phyloP scores from a whole-genome alignment of 495 filamentous ascomycete genomes.

The Terfezia boudieri region DNA sequence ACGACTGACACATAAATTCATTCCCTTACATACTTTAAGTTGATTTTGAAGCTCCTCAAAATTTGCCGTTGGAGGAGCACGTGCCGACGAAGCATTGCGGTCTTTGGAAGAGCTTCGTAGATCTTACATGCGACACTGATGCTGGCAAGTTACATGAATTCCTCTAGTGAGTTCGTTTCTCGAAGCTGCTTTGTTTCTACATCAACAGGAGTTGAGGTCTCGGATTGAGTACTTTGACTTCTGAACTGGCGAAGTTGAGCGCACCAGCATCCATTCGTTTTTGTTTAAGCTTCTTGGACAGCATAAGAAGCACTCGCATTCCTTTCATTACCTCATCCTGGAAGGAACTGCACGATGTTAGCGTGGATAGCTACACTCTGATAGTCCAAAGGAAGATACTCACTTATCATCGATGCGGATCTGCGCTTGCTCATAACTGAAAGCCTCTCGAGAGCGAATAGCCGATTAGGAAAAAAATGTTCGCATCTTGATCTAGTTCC shows the following conservation, averaged over 20 bases:
- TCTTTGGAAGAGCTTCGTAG: slow-evolving; percentile 77
- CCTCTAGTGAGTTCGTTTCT: slow-evolving; percentile 93
- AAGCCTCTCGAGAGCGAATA: slow-evolving; percentile 91
- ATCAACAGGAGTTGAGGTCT: slow-evolving; percentile 88
- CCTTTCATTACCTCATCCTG: slow-evolving; percentile 73
- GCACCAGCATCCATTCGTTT: slow-evolving; percentile 93
- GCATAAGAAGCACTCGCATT: slow-evolving; percentile 66
- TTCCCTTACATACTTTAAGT: slow-evolving; percentile 56
- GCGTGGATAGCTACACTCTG: background rate
- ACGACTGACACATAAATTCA: slow-evolving; percentile 61
- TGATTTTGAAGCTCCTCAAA: slow-evolving; percentile 87
- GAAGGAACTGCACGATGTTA: slow-evolving; percentile 20
- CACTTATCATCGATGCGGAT: slow-evolving; percentile 71
- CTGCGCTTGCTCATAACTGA: slow-evolving; percentile 93
- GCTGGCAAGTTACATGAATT: slow-evolving; percentile 98
- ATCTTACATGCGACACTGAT: slow-evolving; percentile 75
- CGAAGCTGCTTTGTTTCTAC: slow-evolving; percentile 83
- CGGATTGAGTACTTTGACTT: slow-evolving; percentile 86
- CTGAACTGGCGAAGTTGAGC: slow-evolving; percentile 79
- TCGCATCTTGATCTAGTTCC: slow-evolving; percentile 63
- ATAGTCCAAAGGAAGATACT: background rate
- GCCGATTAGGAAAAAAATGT: slow-evolving; percentile 96
- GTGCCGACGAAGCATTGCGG: slow-evolving; percentile 79
- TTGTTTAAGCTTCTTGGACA: slow-evolving; percentile 84
- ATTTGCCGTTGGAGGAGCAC: slow-evolving; percentile 77